phyloP scores from a whole-genome alignment of 306 rosid genomes.

The Oemleria cerasiformis region DNA sequence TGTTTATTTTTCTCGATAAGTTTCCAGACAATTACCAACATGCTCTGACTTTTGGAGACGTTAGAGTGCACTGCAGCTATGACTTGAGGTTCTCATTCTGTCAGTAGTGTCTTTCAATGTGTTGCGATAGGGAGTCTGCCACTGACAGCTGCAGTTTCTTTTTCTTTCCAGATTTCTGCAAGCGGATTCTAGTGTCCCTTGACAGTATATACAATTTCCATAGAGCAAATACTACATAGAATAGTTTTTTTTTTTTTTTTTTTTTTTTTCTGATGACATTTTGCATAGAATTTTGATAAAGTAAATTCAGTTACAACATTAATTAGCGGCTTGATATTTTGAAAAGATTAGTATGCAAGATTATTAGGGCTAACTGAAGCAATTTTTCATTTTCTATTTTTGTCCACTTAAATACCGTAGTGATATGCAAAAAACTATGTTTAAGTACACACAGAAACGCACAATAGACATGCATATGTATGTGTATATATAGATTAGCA shows the following conservation, averaged over 20 bases:
- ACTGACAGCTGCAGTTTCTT: background rate
- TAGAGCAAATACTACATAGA: background rate
- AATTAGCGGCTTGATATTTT: background rate
- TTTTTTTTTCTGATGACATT: too few relatives aligned
- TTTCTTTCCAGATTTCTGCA: background rate
- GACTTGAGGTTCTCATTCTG: background rate
- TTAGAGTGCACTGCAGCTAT: background rate
- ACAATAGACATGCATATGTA: background rate
- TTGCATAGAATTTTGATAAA: too few relatives aligned
- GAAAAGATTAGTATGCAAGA: too few relatives aligned
- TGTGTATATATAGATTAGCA: too few relatives aligned
- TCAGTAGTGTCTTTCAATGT: background rate
- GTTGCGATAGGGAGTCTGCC: background rate
- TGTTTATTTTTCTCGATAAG: background rate
- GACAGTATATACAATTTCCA: background rate
- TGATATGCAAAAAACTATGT: background rate
- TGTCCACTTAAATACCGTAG: background rate
- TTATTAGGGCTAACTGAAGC: too few relatives aligned
- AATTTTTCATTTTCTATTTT: background rate
- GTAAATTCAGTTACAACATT: too few relatives aligned
- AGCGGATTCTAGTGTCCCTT: background rate
- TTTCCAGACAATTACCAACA: background rate
- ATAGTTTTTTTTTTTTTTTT: too few relatives aligned
- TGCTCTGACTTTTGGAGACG: background rate
- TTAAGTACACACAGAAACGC: background rate